Evolutionary conservation across 345 rosid genomes (phyloP), one percentile per base, ranked within the genome.

Genomic region (Eucalyptus regnans): DNA sequence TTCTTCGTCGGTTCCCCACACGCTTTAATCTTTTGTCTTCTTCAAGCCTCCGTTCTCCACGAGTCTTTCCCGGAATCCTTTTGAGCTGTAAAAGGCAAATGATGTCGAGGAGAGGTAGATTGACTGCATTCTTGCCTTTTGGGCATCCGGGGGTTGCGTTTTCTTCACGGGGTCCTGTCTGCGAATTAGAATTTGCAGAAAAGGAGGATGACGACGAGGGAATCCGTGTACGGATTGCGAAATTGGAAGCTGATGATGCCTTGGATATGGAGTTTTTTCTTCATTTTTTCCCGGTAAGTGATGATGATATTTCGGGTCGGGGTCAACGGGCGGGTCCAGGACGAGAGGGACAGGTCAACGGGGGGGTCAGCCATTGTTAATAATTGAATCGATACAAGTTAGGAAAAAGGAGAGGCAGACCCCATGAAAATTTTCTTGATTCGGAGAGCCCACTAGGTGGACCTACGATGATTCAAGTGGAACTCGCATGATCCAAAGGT

Each of bases 301-400:
- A 20, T 76, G 83, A 6, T 20, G 51, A 43, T 12, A 29, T 46
- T 46, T 85, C 56, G 56, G 33, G 33, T 49, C 44, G 43, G 56
- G 20, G 43, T 85, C 51, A 85, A 86, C 41, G 90, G 43, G 87
- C 88, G 87, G 91, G 96, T 94, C 95, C 91, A 89, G 86, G 88
- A 66, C 86, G 94, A 92, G 56, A 92, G 86, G 27, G 90, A 89
- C 92, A 3, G 87, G 92, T 92, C 92, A 91, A 92, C 93, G 76
- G 88, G 88, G 88, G 88, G 87, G 94, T 93, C 91, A 91, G 91
- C 62, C 85, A 16, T 56, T 43, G 64, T 88, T 87, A 37, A 6
- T 66, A 31, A 64, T 52, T 29, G 37, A 15, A 10, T 22, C 22
- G 3, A 79, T 2, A 37, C 4, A 79, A 27, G 49, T 44, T 14